Base-by-base conservation (phyloP, 2,329 filamentous ascomycete genomes). In the Aspergillus bombycis region DNA sequence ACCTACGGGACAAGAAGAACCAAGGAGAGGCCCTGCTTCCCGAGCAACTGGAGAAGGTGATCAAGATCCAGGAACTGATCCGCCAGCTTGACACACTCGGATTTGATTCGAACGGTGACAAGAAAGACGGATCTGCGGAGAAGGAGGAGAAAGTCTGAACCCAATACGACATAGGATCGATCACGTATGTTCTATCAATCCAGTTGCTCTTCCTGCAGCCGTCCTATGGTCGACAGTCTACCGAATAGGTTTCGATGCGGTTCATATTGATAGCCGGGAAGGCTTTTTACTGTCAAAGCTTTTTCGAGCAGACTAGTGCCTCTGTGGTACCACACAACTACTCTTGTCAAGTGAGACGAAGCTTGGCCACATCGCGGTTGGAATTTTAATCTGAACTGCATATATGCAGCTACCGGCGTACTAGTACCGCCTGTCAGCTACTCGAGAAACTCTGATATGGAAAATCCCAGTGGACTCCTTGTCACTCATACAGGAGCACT, bases 11-110 rank as follows among this genome's bases (percentile, higher is more conserved):
- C 72, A 97, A 97, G 84, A 96, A 96, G 78, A 92, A 96, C 28
- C 89, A 88, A 61, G 95, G 95, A 23, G 91, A 92, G 75, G 85
- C 87, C 5, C 80, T 99, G 65, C 83, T 98, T 30, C 94, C 94
- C 0, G 95, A 99, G 81, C 95, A 99, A 81, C 90, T 98, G 67
- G 93, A 94, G 71, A 99, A 99, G 82, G 92, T 99, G 61, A 96
- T 97, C 77, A 96, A 95, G 79, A 97, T 99, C 76, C 93, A 92
- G 67, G 95, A 99, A 81, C 85, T 99, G 57, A 89, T 97, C 62
- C 87, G 93, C 14, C 94, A 98, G 76, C 81, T 99, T 61, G 92
- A 96, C 71, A 85, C 87, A 2, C 83, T 99, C 32, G 94, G 94
- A 0, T 93, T 98, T 67, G 91, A 96, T 76, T 80, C 86, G 1